Conservation (phyloP, 768 basidiomycete species). For the Russula sp. region DNA sequence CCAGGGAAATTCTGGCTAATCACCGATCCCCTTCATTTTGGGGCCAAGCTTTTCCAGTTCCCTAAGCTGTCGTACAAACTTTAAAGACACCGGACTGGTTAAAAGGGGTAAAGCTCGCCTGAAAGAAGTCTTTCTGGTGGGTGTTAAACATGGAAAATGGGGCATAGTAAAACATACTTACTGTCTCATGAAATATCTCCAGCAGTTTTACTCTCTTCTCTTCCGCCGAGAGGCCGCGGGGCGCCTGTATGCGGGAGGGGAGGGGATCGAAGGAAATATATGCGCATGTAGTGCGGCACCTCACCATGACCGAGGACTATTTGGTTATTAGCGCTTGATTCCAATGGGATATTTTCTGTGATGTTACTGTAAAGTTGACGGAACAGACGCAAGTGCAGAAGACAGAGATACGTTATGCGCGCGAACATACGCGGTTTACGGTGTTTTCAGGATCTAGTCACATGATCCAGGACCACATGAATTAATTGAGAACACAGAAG, state of each 20-base stretch:
- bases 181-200: slow-evolving; percentile 92
- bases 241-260: slow-evolving; percentile 5
- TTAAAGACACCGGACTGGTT: neutral
- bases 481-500: too few species aligned
- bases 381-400: neutral
- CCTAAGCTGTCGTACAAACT: slow-evolving; percentile 52
- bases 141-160: neutral
- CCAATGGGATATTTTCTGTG: neutral
- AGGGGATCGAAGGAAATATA: neutral
- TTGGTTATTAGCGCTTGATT: neutral
- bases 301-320: neutral
- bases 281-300: neutral
- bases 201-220: slow-evolving; percentile 86
- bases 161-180: slow-evolving; percentile 27
- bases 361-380: neutral
- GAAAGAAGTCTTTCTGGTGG: slow-evolving; percentile 74
- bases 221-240: slow-evolving; percentile 68
- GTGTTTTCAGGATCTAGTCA: neutral
- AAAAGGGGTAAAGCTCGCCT: slow-evolving; percentile 32
- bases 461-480: neutral
- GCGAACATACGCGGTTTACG: neutral
- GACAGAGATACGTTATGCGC: too few species aligned
- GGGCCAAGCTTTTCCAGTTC: slow-evolving; percentile 87
- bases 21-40: slow-evolving; percentile 89
- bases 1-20: slow-evolving; percentile 7